Evolutionary conservation across 2,329 filamentous ascomycete genomes (phyloP).

Genomic region (Sporothrix brasiliensis): DNA sequence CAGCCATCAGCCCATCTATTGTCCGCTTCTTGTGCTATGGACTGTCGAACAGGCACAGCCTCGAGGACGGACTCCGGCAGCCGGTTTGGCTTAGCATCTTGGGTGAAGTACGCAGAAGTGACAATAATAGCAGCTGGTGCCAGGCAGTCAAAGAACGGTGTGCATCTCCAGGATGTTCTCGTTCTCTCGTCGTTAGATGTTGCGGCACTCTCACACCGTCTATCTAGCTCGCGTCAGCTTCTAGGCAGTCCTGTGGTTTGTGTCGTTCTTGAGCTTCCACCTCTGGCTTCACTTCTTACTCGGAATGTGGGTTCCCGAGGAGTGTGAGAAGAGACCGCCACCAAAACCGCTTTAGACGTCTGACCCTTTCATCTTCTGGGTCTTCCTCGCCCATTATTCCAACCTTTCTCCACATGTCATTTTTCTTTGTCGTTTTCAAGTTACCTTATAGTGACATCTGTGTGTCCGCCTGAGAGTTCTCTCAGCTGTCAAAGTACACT

Average conservation of each 20-base stretch:
- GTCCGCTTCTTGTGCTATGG: constrained; percentile 8
- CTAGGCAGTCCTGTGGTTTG: not conserved
- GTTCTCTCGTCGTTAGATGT: not conserved
- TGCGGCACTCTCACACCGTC: not conserved
- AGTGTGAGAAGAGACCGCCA: not conserved
- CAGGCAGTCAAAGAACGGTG: not conserved
- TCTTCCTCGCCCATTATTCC: too few relatives aligned
- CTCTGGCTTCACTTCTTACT: not conserved
- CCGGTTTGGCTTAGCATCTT: not conserved
- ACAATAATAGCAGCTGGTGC: constrained; percentile 16
- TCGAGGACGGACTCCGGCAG: constrained; percentile 1
- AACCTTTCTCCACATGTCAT: not conserved
- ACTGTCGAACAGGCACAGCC: not conserved
- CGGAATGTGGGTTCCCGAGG: not conserved
- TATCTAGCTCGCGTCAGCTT: not conserved
- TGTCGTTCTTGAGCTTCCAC: not conserved
- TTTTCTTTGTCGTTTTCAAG: not conserved
- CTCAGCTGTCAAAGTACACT: not conserved
- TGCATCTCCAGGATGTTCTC: not conserved
- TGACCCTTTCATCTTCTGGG: not conserved
- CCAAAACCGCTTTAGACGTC: constrained; percentile 16
- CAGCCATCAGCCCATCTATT: constrained; percentile 16
- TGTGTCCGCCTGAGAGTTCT: not conserved
- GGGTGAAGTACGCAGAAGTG: not conserved
- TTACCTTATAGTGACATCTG: too few relatives aligned